Conservation (phyloP, 176 grass and related monocot genomes). For the Chrysopogon serrulatus region DNA sequence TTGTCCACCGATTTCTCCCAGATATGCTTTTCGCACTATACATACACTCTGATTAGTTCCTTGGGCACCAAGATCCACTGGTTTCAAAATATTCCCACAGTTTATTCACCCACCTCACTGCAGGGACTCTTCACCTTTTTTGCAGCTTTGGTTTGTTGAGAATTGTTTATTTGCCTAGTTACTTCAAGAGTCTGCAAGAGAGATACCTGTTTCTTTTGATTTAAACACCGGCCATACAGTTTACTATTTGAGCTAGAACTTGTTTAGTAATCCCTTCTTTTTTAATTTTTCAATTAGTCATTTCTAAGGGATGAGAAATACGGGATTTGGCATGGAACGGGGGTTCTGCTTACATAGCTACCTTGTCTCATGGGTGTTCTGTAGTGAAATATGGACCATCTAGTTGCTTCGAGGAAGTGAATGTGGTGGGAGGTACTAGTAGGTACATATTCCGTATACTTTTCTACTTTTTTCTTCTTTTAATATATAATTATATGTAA, state of each 20-base stretch:
- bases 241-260: not conserved
- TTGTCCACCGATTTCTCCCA: not conserved
- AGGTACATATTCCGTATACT: no score
- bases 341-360: no score
- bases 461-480: no score
- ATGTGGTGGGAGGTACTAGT: no score
- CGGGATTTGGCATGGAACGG: no score
- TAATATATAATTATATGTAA: no score
- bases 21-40: not conserved
- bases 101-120: not conserved
- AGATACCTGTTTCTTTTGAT: not conserved
- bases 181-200: constrained; percentile 4
- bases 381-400: no score
- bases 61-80: not conserved
- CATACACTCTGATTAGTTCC: not conserved
- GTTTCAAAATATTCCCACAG: constrained; percentile 10
- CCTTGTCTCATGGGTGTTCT: no score
- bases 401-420: no score
- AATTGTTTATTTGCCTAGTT: not conserved
- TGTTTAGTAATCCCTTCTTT: no score
- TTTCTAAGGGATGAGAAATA: no score
- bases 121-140: not conserved
- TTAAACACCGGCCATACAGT: not conserved
- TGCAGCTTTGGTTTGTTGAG: not conserved
- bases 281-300: not conserved